phyloP scores from a whole-genome alignment of 176 grass and related monocot genomes.

The Paspalum vaginatum region DNA sequence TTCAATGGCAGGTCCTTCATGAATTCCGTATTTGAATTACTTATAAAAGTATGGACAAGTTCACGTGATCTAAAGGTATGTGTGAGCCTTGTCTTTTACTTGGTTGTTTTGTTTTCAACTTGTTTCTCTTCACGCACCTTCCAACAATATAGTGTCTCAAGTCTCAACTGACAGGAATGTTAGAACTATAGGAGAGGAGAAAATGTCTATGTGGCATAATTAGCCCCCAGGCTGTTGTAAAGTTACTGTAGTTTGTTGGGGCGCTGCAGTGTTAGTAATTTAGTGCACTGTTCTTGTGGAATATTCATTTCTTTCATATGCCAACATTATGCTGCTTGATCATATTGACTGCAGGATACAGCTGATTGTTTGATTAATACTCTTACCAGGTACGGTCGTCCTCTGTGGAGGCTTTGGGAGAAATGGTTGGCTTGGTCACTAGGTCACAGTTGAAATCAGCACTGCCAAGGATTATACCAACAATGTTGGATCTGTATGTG shows the following conservation, averaged over 20 bases:
- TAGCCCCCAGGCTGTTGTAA: conserved; percentile 1
- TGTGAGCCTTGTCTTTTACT: neutral
- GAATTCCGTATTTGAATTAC: conserved; percentile 97
- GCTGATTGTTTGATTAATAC: conserved; percentile 22
- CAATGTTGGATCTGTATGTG: conserved; percentile 92
- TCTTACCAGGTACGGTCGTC: conserved; percentile 74
- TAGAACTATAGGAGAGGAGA: neutral
- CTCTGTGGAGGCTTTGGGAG: conserved; percentile 93
- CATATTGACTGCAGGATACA: conserved; percentile 22
- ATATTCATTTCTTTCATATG: neutral
- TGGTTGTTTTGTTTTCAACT: neutral
- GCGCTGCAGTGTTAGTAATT: conserved; percentile 10
- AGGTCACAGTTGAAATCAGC: conserved; percentile 90
- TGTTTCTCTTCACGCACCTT: conserved; percentile 24
- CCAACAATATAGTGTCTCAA: conserved; percentile 28
- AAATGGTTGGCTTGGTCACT: conserved; percentile 97
- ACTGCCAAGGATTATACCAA: conserved; percentile 86
- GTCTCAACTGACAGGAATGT: neutral
- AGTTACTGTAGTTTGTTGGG: conserved; percentile 1
- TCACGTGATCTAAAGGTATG: conserved; percentile 88
- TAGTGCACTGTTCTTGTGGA: neutral
- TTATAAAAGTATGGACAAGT: conserved; percentile 87
- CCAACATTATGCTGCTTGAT: neutral
- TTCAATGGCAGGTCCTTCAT: conserved; percentile 82
- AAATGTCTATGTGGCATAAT: neutral